Base-by-base conservation (phyloP, 2,329 filamentous ascomycete species). In the Xylariaceae sp. region DNA sequence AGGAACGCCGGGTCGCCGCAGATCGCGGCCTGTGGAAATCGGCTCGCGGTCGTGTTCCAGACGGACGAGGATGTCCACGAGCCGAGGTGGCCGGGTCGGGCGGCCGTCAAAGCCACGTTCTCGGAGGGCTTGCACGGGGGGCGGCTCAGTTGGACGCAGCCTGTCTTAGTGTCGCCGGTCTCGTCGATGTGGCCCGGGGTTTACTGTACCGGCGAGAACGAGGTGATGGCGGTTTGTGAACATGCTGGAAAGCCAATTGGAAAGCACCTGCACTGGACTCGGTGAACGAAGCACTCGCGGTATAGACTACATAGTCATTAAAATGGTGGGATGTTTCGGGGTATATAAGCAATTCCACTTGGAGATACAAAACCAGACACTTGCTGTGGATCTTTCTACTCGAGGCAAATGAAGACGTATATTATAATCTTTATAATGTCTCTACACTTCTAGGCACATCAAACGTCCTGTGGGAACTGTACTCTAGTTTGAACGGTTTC, bases 1-100 rank as follows among this genome's bases (percentile, higher is more conserved):
- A 61, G 63, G 38, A 67, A 70, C 43, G 68, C 68, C 0, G 69
- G 69, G 4, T 62, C 67, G 19, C 68, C 69, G n/a, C 69, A 72
- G 55, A 63, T 72, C 42, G 61, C 66, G 15, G 61, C 60, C 11
- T 26, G 22, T 11, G 22, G 22, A 11, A 65, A 67, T 42, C 63
- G 59, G 13, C 32, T 72, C 43, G 68, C 62, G 1, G 64, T 65
- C 1, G 62, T 70, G 6, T 72, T 72, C 50, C 71, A 71, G 69
- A 69, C 67, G 1, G 69, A 72, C 43, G 68, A 72, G 50, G 67
- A 70, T 37, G 51, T 62, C 0, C 42, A 50, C 1, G 45, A 52
- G 37, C 58, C 60, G 17, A 49, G 54, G 4, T 72, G 68, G 69
- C 64, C 67, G 1, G 50, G 59, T 19, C 57, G 65, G 34, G 66